Base-by-base conservation (phyloP, 345 rosid species). In the Populus simonii region DNA sequence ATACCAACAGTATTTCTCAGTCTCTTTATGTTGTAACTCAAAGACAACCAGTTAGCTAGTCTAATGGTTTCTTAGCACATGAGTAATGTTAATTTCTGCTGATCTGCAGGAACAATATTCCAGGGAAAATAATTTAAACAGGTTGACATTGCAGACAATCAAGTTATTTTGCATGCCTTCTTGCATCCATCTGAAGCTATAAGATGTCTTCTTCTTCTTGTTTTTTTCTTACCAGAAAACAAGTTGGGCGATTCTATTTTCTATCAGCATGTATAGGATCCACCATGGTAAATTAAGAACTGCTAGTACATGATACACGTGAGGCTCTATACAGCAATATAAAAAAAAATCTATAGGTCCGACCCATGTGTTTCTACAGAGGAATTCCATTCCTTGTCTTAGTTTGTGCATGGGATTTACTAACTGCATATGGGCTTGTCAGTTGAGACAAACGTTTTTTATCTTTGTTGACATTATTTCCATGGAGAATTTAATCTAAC, bases 331-430 rank as follows among this genome's bases (percentile, higher is more conserved):
- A 71, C 3, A 29, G 23, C 10, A 27, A 71, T 16, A 41, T 41
- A 41, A 1, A 71, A 11, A 23, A 31, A 55, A 33, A 22, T 33
- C 6, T 33, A 36, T 3, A 38, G 81, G 81, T 41, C 85, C 85
- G 76, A 82, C 87, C 88, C 85, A 82, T 82, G 84, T 80, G 87
- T 75, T 47, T 70, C 61, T 59, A 81, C 67, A 20, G 74, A 81
- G 80, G 84, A 77, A 71, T 78, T 78, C 84, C 89, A 82, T 66
- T 80, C 84, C 76, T 78, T 78, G 82, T 79, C 79, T 67, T 75
- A 10, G 3, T 41, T 33, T 27, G 41, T 57, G 63, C 70, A 38
- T 36, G 47, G 75, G 62, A 70, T 74, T 75, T 76, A 57, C 33
- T 33, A 41, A 49, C 77, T 23, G 66, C 41, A 67, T 68, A 45